Conservation (phyloP, 2,329 filamentous ascomycete species). For the Orbilia oligospora region DNA sequence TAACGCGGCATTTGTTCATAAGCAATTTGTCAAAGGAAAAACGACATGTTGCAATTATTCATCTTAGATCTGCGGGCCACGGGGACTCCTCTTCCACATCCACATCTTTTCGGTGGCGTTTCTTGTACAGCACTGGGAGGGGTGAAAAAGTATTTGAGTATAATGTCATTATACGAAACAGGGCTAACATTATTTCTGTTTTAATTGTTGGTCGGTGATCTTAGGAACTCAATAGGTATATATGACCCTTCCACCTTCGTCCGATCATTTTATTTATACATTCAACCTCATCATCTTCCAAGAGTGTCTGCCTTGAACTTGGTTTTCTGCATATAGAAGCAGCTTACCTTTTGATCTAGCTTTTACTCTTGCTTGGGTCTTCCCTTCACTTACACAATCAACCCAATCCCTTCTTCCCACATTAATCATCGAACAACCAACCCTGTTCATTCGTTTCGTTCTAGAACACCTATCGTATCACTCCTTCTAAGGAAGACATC, state of each 20-base stretch:
- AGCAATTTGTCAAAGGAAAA: constrained; percentile 58
- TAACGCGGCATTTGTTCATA: constrained; percentile 39
- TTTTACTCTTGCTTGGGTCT: constrained; percentile 35
- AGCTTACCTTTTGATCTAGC: constrained; percentile 30
- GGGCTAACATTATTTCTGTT: constrained; percentile 40
- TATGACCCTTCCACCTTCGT: constrained; percentile 45
- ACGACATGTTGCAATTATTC: constrained; percentile 53
- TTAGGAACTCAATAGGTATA: constrained; percentile 61
- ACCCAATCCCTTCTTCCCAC: too few relatives aligned
- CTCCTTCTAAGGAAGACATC: constrained; percentile 32
- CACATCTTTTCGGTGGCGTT: constrained; percentile 44
- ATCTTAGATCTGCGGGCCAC: constrained; percentile 11
- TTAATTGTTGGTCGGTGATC: constrained; percentile 22
- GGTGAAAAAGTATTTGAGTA: constrained; percentile 48
- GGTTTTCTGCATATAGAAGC: constrained; percentile 24
- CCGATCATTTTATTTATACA: constrained; percentile 29
- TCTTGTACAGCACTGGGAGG: not conserved
- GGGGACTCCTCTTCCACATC: not conserved
- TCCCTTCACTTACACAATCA: constrained; percentile 24
- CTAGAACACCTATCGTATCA: constrained; percentile 7
- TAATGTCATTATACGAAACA: constrained; percentile 36
- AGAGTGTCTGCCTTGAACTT: constrained; percentile 56
- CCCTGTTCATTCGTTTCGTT: constrained; percentile 59
- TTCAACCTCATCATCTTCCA: constrained; percentile 46
- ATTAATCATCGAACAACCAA: constrained; percentile 22